phyloP scores from a whole-genome alignment of 257 asterid genomes.

The Nicotiana tabacum region DNA sequence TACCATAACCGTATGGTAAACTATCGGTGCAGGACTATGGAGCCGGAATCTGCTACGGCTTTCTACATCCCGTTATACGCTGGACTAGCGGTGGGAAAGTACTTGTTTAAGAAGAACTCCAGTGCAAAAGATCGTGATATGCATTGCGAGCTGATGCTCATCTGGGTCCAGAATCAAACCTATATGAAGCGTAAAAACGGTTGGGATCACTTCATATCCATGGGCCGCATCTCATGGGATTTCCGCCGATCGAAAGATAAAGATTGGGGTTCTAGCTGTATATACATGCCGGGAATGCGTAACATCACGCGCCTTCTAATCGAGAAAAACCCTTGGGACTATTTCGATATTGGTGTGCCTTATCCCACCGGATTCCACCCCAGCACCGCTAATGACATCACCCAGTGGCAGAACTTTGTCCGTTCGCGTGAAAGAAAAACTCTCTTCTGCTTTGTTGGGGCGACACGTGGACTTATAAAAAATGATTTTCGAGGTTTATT shows the following conservation, averaged over 20 bases:
- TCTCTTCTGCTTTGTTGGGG: constrained; percentile 67
- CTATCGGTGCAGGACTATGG: constrained; percentile 47
- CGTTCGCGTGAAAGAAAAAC: constrained; percentile 31
- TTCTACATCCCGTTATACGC: constrained; percentile 72
- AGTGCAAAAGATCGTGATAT: constrained; percentile 54
- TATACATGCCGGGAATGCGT: constrained; percentile 48
- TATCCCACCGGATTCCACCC: constrained; percentile 94
- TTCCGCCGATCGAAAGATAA: constrained; percentile 50
- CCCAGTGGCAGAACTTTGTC: constrained; percentile 56
- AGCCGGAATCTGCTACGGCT: constrained; percentile 50
- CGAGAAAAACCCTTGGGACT: constrained; percentile 73
- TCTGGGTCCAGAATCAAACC: constrained; percentile 51
- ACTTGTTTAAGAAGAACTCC: constrained; percentile 34
- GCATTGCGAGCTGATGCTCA: constrained; percentile 46
- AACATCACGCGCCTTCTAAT: constrained; percentile 64
- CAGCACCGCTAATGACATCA: constrained; percentile 29
- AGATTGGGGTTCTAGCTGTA: constrained; percentile 76
- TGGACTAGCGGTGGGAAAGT: constrained; percentile 63
- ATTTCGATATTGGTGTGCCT: constrained; percentile 69
- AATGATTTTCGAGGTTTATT: constrained; percentile 59
- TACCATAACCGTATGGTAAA: constrained; percentile 55
- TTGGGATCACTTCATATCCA: constrained; percentile 64
- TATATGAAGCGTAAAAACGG: constrained; percentile 41
- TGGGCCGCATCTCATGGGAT: constrained; percentile 83
- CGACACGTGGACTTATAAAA: constrained; percentile 50